Evolutionary conservation across 305 asterid genomes (phyloP).

Genomic region (Plantago coronopus): DNA sequence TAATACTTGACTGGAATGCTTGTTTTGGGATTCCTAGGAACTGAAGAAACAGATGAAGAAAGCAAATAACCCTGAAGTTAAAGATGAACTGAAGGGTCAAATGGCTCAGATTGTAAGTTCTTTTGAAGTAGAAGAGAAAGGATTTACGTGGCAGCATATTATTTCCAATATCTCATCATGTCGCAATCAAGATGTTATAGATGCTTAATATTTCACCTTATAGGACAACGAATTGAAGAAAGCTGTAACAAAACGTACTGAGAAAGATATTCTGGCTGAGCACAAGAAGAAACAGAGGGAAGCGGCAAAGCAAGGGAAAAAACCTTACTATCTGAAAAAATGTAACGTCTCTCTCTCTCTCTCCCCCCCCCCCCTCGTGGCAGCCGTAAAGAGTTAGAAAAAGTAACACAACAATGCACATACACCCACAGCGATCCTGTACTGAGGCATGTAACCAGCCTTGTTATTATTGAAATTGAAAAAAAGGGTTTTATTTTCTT

Average conservation of each 20-base stretch:
- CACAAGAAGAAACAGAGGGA: conserved; percentile 96
- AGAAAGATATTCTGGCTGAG: conserved; percentile 61
- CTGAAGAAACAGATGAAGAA: conserved; percentile 70
- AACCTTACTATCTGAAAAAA: conserved; percentile 75
- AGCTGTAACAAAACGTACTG: conserved; percentile 53
- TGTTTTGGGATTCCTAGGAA: conserved; percentile 32
- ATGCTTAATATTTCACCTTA: conserved; percentile 4
- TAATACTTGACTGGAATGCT: conserved; percentile 10
- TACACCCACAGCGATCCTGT: no score
- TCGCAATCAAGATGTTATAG: conserved; percentile 8
- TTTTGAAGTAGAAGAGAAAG: conserved; percentile 14
- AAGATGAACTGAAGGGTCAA: conserved; percentile 49
- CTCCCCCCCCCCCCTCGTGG: conserved; percentile 8
- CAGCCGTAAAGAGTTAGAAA: no score
- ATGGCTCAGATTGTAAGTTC: conserved; percentile 59
- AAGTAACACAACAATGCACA: no score
- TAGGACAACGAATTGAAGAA: conserved; percentile 77
- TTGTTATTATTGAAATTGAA: no score
- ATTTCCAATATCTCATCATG: not conserved
- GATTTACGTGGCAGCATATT: not conserved
- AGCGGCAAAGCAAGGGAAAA: conserved; percentile 92
- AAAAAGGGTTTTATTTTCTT: no score
- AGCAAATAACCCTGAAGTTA: conserved; percentile 55
- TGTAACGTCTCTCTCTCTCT: conserved; percentile 36
- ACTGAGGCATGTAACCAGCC: not conserved